A percentile compares a stretch with the other conserved stretches of the same genome.
Evolutionary conservation across 192 early-diverging fungal species (phyloP).

Genomic region (Gigaspora rosea): DNA sequence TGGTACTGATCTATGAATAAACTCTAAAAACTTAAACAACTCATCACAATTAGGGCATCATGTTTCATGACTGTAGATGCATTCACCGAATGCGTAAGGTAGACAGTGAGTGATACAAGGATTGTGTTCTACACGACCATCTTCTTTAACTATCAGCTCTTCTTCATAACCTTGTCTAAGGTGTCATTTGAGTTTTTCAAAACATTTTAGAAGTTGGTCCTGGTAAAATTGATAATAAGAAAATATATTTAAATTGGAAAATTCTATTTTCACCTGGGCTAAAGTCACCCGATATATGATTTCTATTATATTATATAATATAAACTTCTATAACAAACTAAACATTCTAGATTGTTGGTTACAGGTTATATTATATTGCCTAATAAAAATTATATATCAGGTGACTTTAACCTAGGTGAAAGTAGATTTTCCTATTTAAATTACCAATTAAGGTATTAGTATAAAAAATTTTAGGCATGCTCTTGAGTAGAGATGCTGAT

Average conservation of each 20-base stretch:
- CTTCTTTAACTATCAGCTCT: background rate
- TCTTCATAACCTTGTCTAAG: background rate
- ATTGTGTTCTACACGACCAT: background rate
- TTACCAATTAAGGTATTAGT: background rate
- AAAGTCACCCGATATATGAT: no score
- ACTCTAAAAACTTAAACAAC: constrained; percentile 15
- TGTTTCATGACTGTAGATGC: background rate
- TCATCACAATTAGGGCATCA: background rate
- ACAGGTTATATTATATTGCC: no score
- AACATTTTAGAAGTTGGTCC: background rate
- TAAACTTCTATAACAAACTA: no score
- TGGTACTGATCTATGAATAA: background rate
- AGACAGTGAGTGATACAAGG: background rate
- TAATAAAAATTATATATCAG: no score
- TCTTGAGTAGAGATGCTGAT: no score
- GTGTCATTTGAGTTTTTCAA: background rate
- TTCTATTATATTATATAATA: no score
- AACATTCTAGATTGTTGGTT: no score
- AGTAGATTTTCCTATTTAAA: background rate
- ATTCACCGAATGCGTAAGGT: background rate
- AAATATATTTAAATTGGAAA: background rate
- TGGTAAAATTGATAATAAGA: background rate
- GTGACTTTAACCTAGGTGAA: no score
- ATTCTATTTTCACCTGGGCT: no score
- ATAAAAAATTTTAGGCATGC: no score